Evolutionary conservation across 2,329 filamentous ascomycete species (phyloP), one percentile per base, ranked within the genome.

Genomic region (Epichloe glyceriae): DNA sequence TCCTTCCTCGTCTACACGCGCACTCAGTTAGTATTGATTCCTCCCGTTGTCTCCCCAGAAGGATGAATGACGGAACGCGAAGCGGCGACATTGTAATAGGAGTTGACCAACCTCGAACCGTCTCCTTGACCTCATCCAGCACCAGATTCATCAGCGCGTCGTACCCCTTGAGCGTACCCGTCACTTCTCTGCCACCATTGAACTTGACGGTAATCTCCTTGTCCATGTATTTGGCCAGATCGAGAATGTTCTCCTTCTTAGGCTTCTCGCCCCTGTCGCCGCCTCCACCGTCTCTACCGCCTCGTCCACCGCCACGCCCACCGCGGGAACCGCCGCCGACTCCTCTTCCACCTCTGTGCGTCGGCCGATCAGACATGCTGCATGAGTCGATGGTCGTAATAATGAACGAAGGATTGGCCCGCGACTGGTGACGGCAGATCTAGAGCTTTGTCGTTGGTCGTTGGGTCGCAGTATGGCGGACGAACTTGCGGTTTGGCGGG

Each of bases 131-230:
- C 59, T 97, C 87, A 63, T 97, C 93, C 51, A 98, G 74, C 26
- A 98, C 93, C 55, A 98, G 76, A 67, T 98, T 98, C 90, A 97
- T 97, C 54, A 98, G 76, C 61, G 93, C 90, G 66, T 98, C 93
- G 67, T 90, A 97, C 55, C 93, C 93, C 69, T 97, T 97, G 41
- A 98, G 75, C 1, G 82, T 88, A 49, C 93, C 93, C 47, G 82
- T 84, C 51, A 95, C 91, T 75, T 96, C 89, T 54, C 91, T 75
- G 1, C 93, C 93, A 41, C 93, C 93, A 63, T 88, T 96, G 69
- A 98, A 97, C 71, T 97, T 97, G 65, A 98, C 90, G 10, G 79
- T 86, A 59, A 98, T 88, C 64, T 85, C 79, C 79, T 96, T 95
- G 69, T 98, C 89, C 85, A 95, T 89, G 70, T 97, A 98, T 73